These are phyloP conservation scores for Citrus maxima DNA, from an alignment of 345 rosid species.

Conservation along the genomic window DNA sequence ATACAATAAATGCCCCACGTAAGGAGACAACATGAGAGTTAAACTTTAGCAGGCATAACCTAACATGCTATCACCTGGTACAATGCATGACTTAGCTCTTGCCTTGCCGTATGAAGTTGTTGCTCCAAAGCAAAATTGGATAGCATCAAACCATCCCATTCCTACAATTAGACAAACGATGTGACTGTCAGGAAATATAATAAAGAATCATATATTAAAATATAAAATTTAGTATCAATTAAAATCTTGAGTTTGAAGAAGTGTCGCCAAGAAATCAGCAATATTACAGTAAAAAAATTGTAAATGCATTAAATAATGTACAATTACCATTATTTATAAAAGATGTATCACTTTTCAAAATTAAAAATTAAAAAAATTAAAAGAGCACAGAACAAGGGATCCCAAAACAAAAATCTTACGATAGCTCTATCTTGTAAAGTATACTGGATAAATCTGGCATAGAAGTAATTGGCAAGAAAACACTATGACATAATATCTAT, in stretches of 20 bases:
- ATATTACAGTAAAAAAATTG: background rate
- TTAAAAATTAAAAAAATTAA: background rate
- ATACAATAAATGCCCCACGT: background rate
- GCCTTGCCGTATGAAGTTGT: slow-evolving; percentile 93
- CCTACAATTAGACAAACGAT: slow-evolving; percentile 41
- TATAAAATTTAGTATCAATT: background rate
- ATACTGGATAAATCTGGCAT: background rate
- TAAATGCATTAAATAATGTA: background rate
- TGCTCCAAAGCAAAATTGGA: slow-evolving; percentile 96
- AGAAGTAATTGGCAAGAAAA: background rate
- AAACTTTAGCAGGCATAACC: background rate
- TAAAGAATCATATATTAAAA: background rate
- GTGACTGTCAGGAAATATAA: slow-evolving; percentile 9
- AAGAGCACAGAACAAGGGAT: background rate
- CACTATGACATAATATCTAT: background rate
- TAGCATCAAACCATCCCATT: slow-evolving; percentile 96
- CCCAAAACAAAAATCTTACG: background rate
- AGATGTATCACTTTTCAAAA: background rate
- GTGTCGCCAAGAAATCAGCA: background rate
- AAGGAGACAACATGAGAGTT: background rate
- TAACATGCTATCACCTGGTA: slow-evolving; percentile 65
- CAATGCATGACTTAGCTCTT: slow-evolving; percentile 94
- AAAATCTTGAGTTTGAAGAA: background rate
- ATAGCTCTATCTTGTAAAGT: background rate
- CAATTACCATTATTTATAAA: background rate